These are phyloP conservation scores for Citropsis articulata DNA, from an alignment of 345 rosid species.

Conservation along the genomic window DNA sequence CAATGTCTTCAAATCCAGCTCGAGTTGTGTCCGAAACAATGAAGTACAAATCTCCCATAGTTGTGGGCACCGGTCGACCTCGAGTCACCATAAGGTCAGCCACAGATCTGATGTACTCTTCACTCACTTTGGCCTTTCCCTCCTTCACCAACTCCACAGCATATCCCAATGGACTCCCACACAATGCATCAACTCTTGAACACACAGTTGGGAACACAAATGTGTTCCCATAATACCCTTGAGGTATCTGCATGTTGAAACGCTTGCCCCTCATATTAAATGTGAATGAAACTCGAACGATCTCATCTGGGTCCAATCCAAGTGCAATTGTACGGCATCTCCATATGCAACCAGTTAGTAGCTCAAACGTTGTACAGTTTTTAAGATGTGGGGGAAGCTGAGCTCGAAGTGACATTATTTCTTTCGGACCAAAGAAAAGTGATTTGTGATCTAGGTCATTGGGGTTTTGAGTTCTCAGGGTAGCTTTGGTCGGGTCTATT, in stretches of 20 bases:
- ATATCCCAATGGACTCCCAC: background rate
- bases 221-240: slow-evolving; percentile 29
- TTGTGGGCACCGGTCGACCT: slow-evolving; percentile 7
- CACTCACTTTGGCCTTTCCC: slow-evolving; percentile 10
- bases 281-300: background rate
- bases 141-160: slow-evolving; percentile 18
- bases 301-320: slow-evolving; percentile 16
- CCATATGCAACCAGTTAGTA: slow-evolving; percentile 26
- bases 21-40: background rate
- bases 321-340: slow-evolving; percentile 22
- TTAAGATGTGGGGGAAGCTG: background rate
- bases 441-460: background rate
- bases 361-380: slow-evolving; percentile 15
- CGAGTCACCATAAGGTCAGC: slow-evolving; percentile 14
- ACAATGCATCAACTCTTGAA: slow-evolving; percentile 8
- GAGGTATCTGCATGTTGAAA: slow-evolving; percentile 5
- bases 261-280: slow-evolving; percentile 12
- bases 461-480: background rate
- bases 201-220: slow-evolving; percentile 9
- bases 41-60: background rate
- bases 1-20: slow-evolving; percentile 10
- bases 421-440: slow-evolving; percentile 13
- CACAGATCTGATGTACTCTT: slow-evolving; percentile 12
- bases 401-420: background rate
- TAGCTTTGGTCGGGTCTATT: background rate